These are phyloP conservation scores for Alternaria longipes DNA, from an alignment of 2,329 filamentous ascomycete genomes.

Conservation along the genomic window DNA sequence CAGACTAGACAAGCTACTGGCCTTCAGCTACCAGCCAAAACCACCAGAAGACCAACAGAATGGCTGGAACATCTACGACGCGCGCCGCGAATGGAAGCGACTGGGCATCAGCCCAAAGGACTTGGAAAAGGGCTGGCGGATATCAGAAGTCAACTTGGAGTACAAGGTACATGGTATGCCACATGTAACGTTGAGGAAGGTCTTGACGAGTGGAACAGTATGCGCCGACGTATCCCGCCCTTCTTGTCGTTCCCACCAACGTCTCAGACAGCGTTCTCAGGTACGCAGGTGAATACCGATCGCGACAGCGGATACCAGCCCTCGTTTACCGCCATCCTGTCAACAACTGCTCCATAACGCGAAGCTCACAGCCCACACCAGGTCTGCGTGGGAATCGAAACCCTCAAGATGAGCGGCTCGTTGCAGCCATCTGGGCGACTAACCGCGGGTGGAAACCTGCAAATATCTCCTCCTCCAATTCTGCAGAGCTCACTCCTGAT, in stretches of 20 bases:
- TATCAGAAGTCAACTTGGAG: constrained; percentile 88
- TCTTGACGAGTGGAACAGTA: constrained; percentile 61
- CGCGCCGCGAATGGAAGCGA: constrained; percentile 82
- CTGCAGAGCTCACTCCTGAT: constrained; percentile 41
- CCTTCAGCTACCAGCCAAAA: constrained; percentile 83
- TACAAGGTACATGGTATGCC: constrained; percentile 65
- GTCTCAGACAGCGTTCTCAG: constrained; percentile 98
- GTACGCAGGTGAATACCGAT: constrained; percentile 89
- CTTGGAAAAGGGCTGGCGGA: constrained; percentile 83
- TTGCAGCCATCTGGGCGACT: constrained; percentile 90
- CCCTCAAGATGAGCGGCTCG: constrained; percentile 92
- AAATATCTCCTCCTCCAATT: constrained; percentile 35
- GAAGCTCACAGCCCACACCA: constrained; percentile 90
- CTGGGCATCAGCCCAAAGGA: constrained; percentile 87
- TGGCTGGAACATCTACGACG: constrained; percentile 87
- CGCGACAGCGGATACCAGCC: constrained; percentile 85
- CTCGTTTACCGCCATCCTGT: constrained; percentile 94
- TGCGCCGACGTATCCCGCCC: constrained; percentile 88
- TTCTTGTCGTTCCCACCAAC: constrained; percentile 83
- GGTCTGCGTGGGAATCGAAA: constrained; percentile 88
- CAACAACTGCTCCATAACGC: constrained; percentile 96
- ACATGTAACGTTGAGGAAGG: background rate
- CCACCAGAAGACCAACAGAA: constrained; percentile 77
- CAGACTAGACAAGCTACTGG: constrained; percentile 87
- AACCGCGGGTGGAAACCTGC: constrained; percentile 49